These are phyloP conservation scores for Choanephora cucurbitarum DNA, from an alignment of 371 early-diverging fungal genomes.

Conservation along the genomic window DNA sequence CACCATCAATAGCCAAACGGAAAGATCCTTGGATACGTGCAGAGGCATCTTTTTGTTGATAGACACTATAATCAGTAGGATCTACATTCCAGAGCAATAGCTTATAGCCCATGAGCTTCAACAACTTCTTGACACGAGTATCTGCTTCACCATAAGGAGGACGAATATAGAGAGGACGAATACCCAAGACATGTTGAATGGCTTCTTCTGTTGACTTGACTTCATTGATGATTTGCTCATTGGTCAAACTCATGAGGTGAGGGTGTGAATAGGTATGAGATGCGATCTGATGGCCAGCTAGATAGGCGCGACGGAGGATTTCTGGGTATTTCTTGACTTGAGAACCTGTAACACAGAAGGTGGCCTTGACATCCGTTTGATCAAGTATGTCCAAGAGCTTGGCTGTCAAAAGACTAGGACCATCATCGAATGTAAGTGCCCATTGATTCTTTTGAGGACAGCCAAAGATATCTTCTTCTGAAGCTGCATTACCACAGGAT, in stretches of 20 bases:
- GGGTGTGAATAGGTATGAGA: constrained; percentile 56
- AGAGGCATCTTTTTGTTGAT: constrained; percentile 22
- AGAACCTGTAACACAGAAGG: constrained; percentile 71
- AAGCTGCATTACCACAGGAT: constrained; percentile 38
- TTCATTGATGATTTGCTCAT: constrained; percentile 37
- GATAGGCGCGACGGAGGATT: constrained; percentile 43
- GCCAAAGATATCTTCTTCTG: constrained; percentile 37
- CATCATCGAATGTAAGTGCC: constrained; percentile 67
- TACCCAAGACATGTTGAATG: constrained; percentile 48
- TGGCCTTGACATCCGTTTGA: constrained; percentile 51
- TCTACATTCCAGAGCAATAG: constrained; percentile 56
- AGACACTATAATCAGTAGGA: constrained; percentile 42
- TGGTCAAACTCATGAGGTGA: constrained; percentile 39
- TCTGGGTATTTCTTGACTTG: constrained; percentile 29
- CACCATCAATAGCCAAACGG: constrained; percentile 17
- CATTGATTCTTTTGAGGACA: constrained; percentile 29
- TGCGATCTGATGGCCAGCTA: constrained; percentile 53
- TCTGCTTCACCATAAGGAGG: constrained; percentile 62
- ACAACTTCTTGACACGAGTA: constrained; percentile 45
- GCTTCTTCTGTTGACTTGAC: constrained; percentile 47
- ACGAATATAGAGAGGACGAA: constrained; percentile 58
- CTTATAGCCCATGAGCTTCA: constrained; percentile 50
- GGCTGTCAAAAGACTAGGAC: constrained; percentile 48
- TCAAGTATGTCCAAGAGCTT: constrained; percentile 54
- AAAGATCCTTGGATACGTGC: constrained; percentile 27